These are phyloP conservation scores for Wickerhamiella cacticola DNA, from an alignment of 805 yeast genomes.

Conservation along the genomic window DNA sequence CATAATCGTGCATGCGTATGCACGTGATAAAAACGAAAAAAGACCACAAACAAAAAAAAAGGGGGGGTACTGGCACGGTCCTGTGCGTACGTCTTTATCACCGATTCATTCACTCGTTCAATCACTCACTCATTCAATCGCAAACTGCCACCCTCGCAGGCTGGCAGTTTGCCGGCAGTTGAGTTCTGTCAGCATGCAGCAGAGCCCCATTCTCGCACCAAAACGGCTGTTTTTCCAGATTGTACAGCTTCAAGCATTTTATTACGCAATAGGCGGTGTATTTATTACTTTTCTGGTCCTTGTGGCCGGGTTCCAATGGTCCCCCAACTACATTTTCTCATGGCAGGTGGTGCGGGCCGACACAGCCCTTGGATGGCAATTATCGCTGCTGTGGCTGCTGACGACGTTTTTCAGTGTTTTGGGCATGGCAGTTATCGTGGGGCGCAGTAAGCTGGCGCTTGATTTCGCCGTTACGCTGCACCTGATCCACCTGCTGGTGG, in stretches of 20 bases:
- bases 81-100: too few species aligned
- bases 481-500: conserved; percentile 59
- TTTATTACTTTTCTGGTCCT: conserved; percentile 54
- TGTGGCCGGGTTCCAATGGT: conserved; percentile 59
- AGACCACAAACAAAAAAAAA: too few species aligned
- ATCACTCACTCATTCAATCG: too few species aligned
- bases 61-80: too few species aligned
- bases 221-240: conserved; percentile 57
- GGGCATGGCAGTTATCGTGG: conserved; percentile 76
- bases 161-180: too few species aligned
- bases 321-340: conserved; percentile 60
- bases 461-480: conserved; percentile 94
- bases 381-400: conserved; percentile 66
- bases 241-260: conserved; percentile 60
- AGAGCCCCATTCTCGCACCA: conserved; percentile 43
- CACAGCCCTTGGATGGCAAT: conserved; percentile 67
- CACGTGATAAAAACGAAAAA: neutral
- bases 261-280: conserved; percentile 60
- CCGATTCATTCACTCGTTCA: too few species aligned
- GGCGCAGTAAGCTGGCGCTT: conserved; percentile 88
- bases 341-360: conserved; percentile 66
- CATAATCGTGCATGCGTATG: neutral
- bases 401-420: conserved; percentile 74
- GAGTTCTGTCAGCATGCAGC: conserved; percentile 20
- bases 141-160: neutral